Conservation (phyloP, 805 yeast species). For the Saccharomycopsis sp. region DNA sequence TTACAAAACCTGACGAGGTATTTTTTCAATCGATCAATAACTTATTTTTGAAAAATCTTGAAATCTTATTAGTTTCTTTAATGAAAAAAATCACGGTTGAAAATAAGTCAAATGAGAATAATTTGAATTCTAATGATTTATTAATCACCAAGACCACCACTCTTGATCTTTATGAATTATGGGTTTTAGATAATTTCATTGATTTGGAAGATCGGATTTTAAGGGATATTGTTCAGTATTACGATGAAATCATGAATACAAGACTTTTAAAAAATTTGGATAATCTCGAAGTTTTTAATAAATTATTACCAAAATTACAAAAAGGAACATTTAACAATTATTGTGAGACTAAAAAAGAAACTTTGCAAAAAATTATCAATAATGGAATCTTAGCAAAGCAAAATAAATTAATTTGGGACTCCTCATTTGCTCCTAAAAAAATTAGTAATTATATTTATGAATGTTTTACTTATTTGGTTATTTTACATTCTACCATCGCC, state of each 20-base stretch:
- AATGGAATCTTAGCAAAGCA: slow-evolving; percentile 26
- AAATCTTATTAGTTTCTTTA: slow-evolving; percentile 24
- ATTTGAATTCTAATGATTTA: background rate
- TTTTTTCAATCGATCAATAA: slow-evolving; percentile 24
- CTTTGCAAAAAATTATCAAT: slow-evolving; percentile 30
- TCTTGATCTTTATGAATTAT: slow-evolving; percentile 15
- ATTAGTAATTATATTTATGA: slow-evolving; percentile 40
- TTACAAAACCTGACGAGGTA: slow-evolving; percentile 26
- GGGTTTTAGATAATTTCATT: slow-evolving; percentile 23
- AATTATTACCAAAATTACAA: slow-evolving; percentile 35
- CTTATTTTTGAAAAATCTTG: slow-evolving; percentile 28
- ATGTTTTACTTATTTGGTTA: slow-evolving; percentile 36
- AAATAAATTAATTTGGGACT: slow-evolving; percentile 32
- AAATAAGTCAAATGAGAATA: slow-evolving; percentile 11
- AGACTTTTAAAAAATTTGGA: slow-evolving; percentile 26
- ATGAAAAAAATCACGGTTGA: slow-evolving; percentile 21
- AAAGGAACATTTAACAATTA: slow-evolving; percentile 43
- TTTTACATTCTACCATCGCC: slow-evolving; percentile 40
- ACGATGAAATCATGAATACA: slow-evolving; percentile 41
- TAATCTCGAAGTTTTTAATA: slow-evolving; percentile 32
- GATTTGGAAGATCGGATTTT: slow-evolving; percentile 33
- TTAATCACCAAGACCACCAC: slow-evolving; percentile 11
- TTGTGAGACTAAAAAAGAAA: slow-evolving; percentile 36
- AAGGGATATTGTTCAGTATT: slow-evolving; percentile 37
- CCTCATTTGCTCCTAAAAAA: slow-evolving; percentile 27